Evolutionary conservation across 2,329 filamentous ascomycete genomes (phyloP).

Genomic region (Penicillium sp.): DNA sequence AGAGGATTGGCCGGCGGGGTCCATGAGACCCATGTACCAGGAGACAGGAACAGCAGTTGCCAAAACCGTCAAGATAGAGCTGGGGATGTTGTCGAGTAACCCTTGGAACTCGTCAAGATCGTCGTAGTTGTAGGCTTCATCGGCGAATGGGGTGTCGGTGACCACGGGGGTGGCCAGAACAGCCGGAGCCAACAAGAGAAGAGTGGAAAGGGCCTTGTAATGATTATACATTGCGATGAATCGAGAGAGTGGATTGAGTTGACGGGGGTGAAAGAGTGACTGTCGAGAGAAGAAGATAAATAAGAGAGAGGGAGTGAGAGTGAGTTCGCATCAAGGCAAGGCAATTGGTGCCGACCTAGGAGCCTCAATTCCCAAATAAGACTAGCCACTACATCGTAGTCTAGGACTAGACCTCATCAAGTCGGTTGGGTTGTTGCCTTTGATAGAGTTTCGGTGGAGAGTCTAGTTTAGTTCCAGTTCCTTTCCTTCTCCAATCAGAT

Average conservation of each 20-base stretch:
- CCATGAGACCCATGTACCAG: slow-evolving; percentile 21
- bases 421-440: too few relatives aligned
- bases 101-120: neutral
- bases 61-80: slow-evolving; percentile 29
- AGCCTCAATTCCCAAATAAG: too few relatives aligned
- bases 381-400: too few relatives aligned
- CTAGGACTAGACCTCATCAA: too few relatives aligned
- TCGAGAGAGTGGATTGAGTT: neutral
- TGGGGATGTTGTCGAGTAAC: slow-evolving; percentile 14
- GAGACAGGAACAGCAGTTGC: slow-evolving; percentile 31
- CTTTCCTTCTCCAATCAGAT: neutral
- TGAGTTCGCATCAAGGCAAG: neutral
- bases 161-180: slow-evolving; percentile 22
- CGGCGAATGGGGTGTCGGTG: neutral
- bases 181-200: slow-evolving; percentile 27
- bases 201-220: slow-evolving; percentile 27
- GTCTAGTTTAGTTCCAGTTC: neutral
- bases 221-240: slow-evolving; percentile 29
- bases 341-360: too few relatives aligned
- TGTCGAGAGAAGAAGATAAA: neutral
- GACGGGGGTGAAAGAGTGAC: neutral
- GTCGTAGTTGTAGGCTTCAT: neutral
- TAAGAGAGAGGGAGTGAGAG: neutral
- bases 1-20: slow-evolving; percentile 17
- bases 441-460: neutral